Evolutionary conservation across 306 rosid species (phyloP).

Genomic region (Begonia loranthoides): DNA sequence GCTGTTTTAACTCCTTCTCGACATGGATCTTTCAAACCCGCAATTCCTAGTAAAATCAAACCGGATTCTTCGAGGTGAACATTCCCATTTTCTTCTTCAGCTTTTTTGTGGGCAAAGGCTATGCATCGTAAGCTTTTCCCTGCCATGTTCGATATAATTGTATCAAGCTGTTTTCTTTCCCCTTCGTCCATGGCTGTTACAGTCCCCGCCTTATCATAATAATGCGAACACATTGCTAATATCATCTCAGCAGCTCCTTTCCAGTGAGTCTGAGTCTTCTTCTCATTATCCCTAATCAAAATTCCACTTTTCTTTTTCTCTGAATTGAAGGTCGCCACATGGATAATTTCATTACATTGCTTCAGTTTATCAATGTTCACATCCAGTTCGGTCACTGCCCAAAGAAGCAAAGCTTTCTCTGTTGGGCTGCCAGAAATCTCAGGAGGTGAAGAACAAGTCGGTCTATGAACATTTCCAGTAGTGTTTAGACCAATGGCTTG

Average conservation of each 20-base stretch:
- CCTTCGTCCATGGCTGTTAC: conserved; percentile 6
- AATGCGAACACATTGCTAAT: conserved; percentile 10
- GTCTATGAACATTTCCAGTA: conserved; percentile 7
- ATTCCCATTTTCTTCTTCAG: neutral
- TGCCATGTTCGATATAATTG: conserved; percentile 12
- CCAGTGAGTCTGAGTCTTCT: conserved; percentile 11
- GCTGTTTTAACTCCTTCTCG: conserved; percentile 12
- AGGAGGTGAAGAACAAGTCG: conserved; percentile 3
- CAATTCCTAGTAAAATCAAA: conserved; percentile 7
- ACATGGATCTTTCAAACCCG: conserved; percentile 18
- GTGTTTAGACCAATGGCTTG: conserved; percentile 16
- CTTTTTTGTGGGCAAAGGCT: conserved; percentile 11
- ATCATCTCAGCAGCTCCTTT: conserved; percentile 21
- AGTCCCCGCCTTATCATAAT: conserved; percentile 7
- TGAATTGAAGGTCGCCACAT: conserved; percentile 13
- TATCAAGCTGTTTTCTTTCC: conserved; percentile 3
- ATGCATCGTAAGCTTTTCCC: conserved; percentile 18
- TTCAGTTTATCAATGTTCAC: conserved; percentile 15
- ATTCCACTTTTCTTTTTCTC: conserved; percentile 18
- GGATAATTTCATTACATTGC: conserved; percentile 11
- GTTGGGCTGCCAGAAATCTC: conserved; percentile 18
- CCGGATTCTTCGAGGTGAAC: conserved; percentile 9
- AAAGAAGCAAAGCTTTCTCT: conserved; percentile 14
- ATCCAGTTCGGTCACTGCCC: conserved; percentile 7
- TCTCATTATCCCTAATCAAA: conserved; percentile 1